These are phyloP conservation scores for Stentor roeselii DNA, from an alignment of 73 alveolate genomes.

Conservation along the genomic window DNA sequence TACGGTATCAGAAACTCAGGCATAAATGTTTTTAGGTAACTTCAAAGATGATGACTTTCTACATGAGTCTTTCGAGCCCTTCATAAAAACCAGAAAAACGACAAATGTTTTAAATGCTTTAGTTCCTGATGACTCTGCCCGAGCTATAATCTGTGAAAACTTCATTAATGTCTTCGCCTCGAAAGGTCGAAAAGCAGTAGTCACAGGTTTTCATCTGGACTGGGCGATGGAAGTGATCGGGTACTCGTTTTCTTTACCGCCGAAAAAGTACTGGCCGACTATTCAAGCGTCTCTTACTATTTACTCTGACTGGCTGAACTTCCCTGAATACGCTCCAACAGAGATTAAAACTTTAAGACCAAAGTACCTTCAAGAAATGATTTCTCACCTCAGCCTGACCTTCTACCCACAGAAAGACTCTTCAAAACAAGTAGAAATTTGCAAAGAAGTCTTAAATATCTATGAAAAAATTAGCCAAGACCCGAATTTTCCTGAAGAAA, in stretches of 20 bases:
- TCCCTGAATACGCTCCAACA: not conserved
- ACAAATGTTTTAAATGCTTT: not conserved
- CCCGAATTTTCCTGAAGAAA: not conserved
- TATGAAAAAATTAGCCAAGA: too few species aligned
- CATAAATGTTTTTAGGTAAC: not conserved
- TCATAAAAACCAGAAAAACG: not conserved
- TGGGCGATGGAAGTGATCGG: not conserved
- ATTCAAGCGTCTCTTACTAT: not conserved
- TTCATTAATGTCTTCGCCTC: not conserved
- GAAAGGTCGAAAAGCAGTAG: not conserved
- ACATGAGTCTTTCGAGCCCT: not conserved
- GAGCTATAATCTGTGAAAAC: not conserved
- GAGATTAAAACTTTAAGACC: too few species aligned
- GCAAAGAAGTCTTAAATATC: not conserved
- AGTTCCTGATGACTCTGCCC: not conserved
- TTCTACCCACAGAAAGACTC: not conserved
- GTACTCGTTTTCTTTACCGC: not conserved
- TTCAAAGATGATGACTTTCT: not conserved
- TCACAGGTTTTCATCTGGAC: not conserved
- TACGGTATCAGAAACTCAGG: not conserved
- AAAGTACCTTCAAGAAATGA: not conserved
- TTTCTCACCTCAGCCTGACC: not conserved
- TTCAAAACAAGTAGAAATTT: not conserved
- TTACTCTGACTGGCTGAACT: not conserved
- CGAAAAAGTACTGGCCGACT: not conserved